Base-by-base conservation (phyloP, 129 eudicot species). In the Arctium minus region DNA sequence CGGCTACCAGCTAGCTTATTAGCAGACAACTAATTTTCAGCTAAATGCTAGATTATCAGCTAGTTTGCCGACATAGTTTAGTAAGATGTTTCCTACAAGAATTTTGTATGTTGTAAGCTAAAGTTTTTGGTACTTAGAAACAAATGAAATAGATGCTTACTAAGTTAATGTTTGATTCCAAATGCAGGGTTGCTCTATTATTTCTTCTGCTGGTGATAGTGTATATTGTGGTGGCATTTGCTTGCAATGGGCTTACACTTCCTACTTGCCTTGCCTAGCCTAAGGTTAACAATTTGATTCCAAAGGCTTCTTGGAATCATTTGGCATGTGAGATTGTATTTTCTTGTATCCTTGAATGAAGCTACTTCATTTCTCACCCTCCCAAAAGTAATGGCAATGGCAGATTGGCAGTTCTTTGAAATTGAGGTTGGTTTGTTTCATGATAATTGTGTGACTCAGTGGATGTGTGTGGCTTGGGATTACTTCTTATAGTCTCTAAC, bases 211-310 rank as follows among this genome's bases (percentile, higher is more conserved):
- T 92, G 82, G 91, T 90, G 86, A 74, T 94, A 78, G 87, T 87
- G 56, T 94, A 94, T 64, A 88, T 90, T 53, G 88, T 92, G 22
- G 40, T 87, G 73, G 94, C 97, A 18, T 94, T 89, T 68, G 96
- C 90, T 73, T 94, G 97, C 86, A 86, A 89, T 48, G 98, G 98
- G 38, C 92, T 87, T 67, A 74, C 90, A 22, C 91, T 94, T 70
- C 93, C 95, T 69, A 29, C 90, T 36, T 92, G 98, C 79, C 65
- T 53, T 15, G 65, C 68, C 8, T 60, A 60, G 64, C 64, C 77
- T 92, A 70, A 72, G 87, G 82, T 88, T 81, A 91, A 73, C 31
- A 64, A 6, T 53, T 29, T 29, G 70, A 44, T 11, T 74, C 76
- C 62, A 46, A 39, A 40, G 73, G 11, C 33, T 65, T 65, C 70